These are phyloP conservation scores for Actinomucor elegans DNA, from an alignment of 371 early-diverging fungal species.

Conservation along the genomic window DNA sequence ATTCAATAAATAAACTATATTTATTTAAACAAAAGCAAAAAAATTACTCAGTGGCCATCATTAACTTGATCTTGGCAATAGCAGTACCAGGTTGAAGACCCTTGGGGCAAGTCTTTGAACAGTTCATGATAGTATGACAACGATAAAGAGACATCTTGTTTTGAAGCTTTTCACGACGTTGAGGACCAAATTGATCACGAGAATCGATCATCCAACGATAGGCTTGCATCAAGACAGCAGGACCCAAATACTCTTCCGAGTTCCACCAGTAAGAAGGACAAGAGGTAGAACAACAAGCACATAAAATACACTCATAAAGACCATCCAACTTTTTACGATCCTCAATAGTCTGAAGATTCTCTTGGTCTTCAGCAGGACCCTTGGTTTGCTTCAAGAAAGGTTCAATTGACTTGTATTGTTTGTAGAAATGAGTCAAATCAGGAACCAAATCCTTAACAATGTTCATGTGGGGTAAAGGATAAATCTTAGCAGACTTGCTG, in stretches of 20 bases:
- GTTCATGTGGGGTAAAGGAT: constrained; percentile 96
- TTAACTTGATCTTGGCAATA: constrained; percentile 94
- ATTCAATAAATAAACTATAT: constrained; percentile 21
- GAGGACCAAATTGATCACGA: constrained; percentile 88
- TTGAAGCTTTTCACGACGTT: constrained; percentile 88
- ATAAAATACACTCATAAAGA: constrained; percentile 96
- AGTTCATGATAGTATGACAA: constrained; percentile 99
- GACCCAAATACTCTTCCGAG: constrained; percentile 92
- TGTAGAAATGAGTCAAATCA: constrained; percentile 94
- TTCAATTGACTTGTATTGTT: constrained; percentile 95
- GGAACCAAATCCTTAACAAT: constrained; percentile 87
- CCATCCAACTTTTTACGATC: constrained; percentile 97
- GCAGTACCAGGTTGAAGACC: constrained; percentile 96
- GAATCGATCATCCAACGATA: constrained; percentile 98
- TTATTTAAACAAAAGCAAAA: not conserved
- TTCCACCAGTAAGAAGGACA: constrained; percentile 99
- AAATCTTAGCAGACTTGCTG: constrained; percentile 76
- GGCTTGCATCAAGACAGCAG: constrained; percentile 95
- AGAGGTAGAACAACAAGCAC: constrained; percentile 96
- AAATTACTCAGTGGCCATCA: constrained; percentile 82
- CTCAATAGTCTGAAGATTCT: constrained; percentile 90
- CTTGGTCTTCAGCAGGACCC: constrained; percentile 68
- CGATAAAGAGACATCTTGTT: constrained; percentile 95
- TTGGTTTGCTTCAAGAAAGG: constrained; percentile 91
- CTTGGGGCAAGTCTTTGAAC: constrained; percentile 96